Evolutionary conservation across 2,329 filamentous ascomycete species (phyloP).

Genomic region (Fusarium torulosum): DNA sequence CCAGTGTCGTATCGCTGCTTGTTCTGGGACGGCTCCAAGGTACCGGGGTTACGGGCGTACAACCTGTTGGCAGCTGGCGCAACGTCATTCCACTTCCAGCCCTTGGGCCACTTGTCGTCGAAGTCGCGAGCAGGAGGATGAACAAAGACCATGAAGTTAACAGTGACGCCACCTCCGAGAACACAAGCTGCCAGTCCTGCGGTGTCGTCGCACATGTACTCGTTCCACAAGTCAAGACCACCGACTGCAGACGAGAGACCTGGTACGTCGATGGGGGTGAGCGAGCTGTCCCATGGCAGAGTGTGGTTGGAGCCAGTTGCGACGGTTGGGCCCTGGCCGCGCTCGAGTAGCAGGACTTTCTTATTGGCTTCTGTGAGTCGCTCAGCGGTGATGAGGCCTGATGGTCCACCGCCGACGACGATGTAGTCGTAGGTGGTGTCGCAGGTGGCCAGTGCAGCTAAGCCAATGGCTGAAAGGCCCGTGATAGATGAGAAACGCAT

Average conservation of each 20-base stretch:
- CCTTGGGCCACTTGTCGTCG: constrained; percentile 73
- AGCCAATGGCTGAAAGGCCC: background rate
- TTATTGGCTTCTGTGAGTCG: constrained; percentile 72
- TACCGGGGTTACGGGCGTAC: constrained; percentile 65
- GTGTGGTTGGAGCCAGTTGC: constrained; percentile 72
- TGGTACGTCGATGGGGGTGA: constrained; percentile 78
- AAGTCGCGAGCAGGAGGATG: constrained; percentile 74
- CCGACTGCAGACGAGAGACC: constrained; percentile 68
- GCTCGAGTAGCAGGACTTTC: constrained; percentile 72
- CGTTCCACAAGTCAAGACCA: constrained; percentile 74
- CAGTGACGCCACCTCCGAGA: constrained; percentile 73
- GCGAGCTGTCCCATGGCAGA: constrained; percentile 70
- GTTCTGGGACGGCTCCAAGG: constrained; percentile 73
- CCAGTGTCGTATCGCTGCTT: constrained; percentile 75
- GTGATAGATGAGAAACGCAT: constrained; percentile 24
- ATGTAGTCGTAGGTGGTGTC: constrained; percentile 44
- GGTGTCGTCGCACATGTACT: constrained; percentile 44
- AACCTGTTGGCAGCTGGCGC: constrained; percentile 68
- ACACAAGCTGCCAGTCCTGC: constrained; percentile 67
- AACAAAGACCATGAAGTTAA: constrained; percentile 77
- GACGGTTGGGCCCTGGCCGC: constrained; percentile 70
- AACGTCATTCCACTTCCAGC: constrained; percentile 73
- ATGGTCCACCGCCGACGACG: constrained; percentile 43
- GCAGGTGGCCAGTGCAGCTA: background rate
- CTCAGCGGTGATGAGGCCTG: constrained; percentile 46